A percentile compares a stretch with the other conserved stretches of the same genome.
Evolutionary conservation across 2,329 filamentous ascomycete genomes (phyloP).

Genomic region (Hirsutella rhossiliensis): DNA sequence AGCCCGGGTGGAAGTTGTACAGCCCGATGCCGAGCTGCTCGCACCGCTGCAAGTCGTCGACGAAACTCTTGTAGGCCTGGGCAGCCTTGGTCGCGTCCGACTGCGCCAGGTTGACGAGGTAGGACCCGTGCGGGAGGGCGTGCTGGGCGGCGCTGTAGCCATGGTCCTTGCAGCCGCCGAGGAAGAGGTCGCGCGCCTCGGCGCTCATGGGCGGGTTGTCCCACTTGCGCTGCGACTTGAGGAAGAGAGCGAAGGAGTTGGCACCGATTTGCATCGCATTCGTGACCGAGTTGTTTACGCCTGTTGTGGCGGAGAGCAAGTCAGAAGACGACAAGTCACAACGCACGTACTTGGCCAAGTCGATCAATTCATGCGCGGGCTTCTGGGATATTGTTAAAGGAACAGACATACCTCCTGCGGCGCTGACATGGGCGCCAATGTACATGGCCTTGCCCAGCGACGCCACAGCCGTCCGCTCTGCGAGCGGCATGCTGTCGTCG

Average conservation of each 20-base stretch:
- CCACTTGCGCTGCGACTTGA: constrained; percentile 97
- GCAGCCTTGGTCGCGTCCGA: constrained; percentile 65
- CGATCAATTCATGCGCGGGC: neutral
- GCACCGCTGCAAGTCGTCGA: constrained; percentile 80
- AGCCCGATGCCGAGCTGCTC: constrained; percentile 74
- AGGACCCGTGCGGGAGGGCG: constrained; percentile 86
- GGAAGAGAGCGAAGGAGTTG: constrained; percentile 87
- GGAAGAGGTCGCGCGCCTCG: constrained; percentile 58
- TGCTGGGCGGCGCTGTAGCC: constrained; percentile 59
- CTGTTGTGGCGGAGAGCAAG: constrained; percentile 26
- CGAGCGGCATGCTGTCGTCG: constrained; percentile 47
- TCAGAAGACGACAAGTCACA: neutral
- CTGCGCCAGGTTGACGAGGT: constrained; percentile 92
- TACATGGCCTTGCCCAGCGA: constrained; percentile 61
- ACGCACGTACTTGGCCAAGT: neutral
- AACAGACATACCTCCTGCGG: constrained; percentile 59
- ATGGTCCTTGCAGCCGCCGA: constrained; percentile 52
- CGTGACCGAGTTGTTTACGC: constrained; percentile 75
- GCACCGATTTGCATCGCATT: constrained; percentile 75
- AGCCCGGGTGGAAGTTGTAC: constrained; percentile 98
- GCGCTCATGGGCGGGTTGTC: constrained; percentile 63
- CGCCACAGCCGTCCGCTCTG: constrained; percentile 49
- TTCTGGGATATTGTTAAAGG: no score
- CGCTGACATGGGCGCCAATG: constrained; percentile 86
- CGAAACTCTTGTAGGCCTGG: constrained; percentile 75